Base-by-base conservation (phyloP, 495 filamentous ascomycete species). In the Podospora conica region DNA sequence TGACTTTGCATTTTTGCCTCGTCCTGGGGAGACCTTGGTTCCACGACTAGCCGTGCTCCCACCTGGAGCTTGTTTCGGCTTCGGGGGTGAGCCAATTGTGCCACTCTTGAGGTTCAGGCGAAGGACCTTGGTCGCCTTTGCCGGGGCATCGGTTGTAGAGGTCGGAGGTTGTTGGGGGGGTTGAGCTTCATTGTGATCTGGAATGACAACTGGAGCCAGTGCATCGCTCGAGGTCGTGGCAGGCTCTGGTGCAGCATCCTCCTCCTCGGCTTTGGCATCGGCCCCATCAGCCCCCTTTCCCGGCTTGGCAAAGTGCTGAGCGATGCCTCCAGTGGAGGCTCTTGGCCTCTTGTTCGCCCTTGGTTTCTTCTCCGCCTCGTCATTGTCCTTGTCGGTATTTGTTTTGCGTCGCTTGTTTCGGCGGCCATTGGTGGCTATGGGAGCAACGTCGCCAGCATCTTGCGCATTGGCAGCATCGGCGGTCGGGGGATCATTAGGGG, bases 61-160 rank as follows among this genome's bases (percentile, higher is more conserved):
- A 1, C 18, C 61, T 11, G 61, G 4, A n/a, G 3, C 27, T 1
- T 33, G 4, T 5, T 68, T 57, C 77, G 81, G 66, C 18, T 65
- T 78, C 0, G 82, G 83, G 6, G 83, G 83, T 24, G 83, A 81
- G n/a, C 82, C 83, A 67, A 85, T 81, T 3, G 83, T 85, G 25
- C 83, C 83, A 9, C 82, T 84, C 40, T 77, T 78, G 15, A 75
- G 77, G 58, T 85, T 84, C 58, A 84, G 75, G 27, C 71, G 71
- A 22, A 85, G 66, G 0, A 85, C 33, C 57, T 82, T 85, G 40
- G 75, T 78, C 15, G 79, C 76, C 65, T 81, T 81, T 9, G 33
- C 5, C 0, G 54, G 22, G 29, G 11, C 59, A 10, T 10, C 63
- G 4, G n/a, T 25, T 6, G 54, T 27, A n/a, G 20, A 24, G 6